Evolutionary conservation across 1,284 basidiomycete species (phyloP).

Genomic region (Pholiota adiposa): DNA sequence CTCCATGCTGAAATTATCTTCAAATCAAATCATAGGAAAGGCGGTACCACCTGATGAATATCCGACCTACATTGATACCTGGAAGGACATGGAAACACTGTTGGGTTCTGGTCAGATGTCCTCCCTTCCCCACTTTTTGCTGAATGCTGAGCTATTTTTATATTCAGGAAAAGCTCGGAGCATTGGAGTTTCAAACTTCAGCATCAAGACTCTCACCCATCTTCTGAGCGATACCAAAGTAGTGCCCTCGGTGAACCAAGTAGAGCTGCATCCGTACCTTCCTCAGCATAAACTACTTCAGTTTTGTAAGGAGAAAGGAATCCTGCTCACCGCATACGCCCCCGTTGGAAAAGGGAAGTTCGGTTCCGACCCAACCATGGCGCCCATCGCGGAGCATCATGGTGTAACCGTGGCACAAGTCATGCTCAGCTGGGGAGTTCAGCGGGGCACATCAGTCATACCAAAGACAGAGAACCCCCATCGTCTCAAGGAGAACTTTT

Average conservation of each 20-base stretch:
- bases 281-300: not conserved
- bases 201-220: constrained; percentile 5
- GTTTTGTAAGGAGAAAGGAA: not conserved
- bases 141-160: not conserved
- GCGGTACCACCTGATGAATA: not conserved
- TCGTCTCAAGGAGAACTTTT: constrained; percentile 5
- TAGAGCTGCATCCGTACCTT: constrained; percentile 4
- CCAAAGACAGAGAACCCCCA: constrained; percentile 1
- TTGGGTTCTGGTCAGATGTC: not conserved
- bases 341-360: not conserved
- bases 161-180: not conserved
- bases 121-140: not conserved
- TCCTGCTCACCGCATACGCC: constrained; percentile 3
- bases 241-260: constrained; percentile 6
- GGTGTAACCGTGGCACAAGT: not conserved
- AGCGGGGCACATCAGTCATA: constrained; percentile 5
- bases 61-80: constrained; percentile 5
- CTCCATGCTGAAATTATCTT: too few relatives aligned
- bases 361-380: not conserved
- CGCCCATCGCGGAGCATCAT: not conserved
- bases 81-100: constrained; percentile 6
- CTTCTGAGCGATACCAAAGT: not conserved
- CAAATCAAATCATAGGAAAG: not conserved
- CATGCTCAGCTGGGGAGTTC: constrained; percentile 7
- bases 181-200: constrained; percentile 11